A percentile compares a stretch with the other conserved stretches of the same genome.
Conservation (phyloP, 2,329 filamentous ascomycete genomes). For the Cytospora schulzeri region DNA sequence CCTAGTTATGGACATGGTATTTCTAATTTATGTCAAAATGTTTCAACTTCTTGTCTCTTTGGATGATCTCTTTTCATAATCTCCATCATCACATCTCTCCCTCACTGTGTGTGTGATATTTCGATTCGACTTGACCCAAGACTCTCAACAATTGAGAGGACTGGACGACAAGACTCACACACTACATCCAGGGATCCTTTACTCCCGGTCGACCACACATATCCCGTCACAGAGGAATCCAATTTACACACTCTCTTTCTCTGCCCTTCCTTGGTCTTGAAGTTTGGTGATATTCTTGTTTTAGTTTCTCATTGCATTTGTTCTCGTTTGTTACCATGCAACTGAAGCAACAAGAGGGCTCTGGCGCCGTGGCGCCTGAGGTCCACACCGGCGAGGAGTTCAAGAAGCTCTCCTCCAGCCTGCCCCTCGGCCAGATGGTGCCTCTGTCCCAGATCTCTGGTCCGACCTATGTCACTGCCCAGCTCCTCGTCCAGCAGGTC, state of each 20-base stretch:
- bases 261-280: neutral
- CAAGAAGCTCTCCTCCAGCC: conserved; percentile 51
- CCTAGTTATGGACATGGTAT: neutral
- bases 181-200: too few relatives aligned
- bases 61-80: neutral
- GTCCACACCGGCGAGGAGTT: conserved; percentile 38
- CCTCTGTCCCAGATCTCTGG: conserved; percentile 69
- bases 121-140: neutral
- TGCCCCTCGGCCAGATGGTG: conserved; percentile 60
- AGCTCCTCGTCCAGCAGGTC: conserved; percentile 93
- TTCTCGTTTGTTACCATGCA: conserved; percentile 25
- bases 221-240: neutral
- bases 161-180: neutral
- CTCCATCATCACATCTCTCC: neutral
- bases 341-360: conserved; percentile 43
- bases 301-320: neutral
- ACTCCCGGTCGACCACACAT: too few relatives aligned
- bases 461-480: conserved; percentile 89
- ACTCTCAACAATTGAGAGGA: neutral
- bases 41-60: neutral
- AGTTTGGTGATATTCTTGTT: neutral
- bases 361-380: conserved; percentile 39
- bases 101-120: neutral
- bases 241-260: neutral
- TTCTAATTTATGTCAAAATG: neutral